Conservation (phyloP, 2,329 filamentous ascomycete genomes). For the Dothiorella sarmentorum region DNA sequence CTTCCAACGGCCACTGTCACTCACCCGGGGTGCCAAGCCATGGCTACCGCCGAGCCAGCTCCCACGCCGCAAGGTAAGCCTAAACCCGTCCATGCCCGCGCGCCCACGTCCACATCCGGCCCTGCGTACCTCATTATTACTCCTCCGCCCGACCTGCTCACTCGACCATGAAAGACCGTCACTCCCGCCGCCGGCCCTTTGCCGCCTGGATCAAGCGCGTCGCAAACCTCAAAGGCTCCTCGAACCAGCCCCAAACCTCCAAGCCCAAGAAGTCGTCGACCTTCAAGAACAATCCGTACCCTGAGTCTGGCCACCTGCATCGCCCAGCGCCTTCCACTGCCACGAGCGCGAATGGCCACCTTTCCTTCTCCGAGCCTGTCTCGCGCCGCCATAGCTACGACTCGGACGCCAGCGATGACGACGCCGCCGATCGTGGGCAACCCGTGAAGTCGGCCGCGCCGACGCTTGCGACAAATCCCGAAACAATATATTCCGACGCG, state of each 20-base stretch:
- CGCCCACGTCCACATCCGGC: conserved; percentile 12
- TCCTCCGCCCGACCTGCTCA: conserved; percentile 5
- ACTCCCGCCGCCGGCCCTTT: conserved; percentile 78
- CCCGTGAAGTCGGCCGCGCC: conserved; percentile 70
- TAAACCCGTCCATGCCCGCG: conserved; percentile 19
- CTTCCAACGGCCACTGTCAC: conserved; percentile 1
- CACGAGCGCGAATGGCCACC: conserved; percentile 42
- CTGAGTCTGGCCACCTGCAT: conserved; percentile 66
- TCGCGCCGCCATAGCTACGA: conserved; percentile 48
- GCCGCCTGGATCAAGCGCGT: conserved; percentile 93
- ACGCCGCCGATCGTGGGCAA: conserved; percentile 40
- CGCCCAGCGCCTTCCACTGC: conserved; percentile 52
- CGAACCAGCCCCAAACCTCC: conserved; percentile 46
- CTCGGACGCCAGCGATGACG: conserved; percentile 52
- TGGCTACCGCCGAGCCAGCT: conserved; percentile 46
- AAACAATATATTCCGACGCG: conserved; percentile 69
- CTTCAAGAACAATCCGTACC: conserved; percentile 88
- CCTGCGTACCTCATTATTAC: conserved; percentile 10
- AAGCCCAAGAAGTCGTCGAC: conserved; percentile 43
- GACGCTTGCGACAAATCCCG: conserved; percentile 79
- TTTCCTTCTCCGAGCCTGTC: conserved; percentile 51
- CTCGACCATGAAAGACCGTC: conserved; percentile 56
- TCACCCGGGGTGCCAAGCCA: conserved; percentile 23
- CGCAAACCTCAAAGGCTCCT: conserved; percentile 79
- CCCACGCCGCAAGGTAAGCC: conserved; percentile 43